Percentiles rank a stretch among this genome's conserved stretches.
Conservation (phyloP, 73 alveolate genomes). For the Paramecium tetraurelia region DNA sequence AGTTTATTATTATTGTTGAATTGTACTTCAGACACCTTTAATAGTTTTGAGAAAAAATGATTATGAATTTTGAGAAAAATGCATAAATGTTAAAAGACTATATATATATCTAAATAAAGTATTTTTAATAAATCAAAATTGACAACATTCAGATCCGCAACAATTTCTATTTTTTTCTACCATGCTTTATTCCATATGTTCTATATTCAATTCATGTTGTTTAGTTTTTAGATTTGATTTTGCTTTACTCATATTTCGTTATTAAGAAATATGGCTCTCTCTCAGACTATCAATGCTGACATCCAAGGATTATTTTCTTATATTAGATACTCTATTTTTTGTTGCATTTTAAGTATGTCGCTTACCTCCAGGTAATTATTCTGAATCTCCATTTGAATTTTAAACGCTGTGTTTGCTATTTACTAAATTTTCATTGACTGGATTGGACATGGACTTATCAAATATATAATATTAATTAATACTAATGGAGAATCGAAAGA, state of each 20-base stretch:
- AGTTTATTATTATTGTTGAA: too few relatives aligned
- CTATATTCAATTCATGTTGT: not conserved
- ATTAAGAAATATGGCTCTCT: not conserved
- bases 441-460: conserved; percentile 11
- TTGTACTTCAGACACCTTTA: not conserved
- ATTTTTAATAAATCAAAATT: not conserved
- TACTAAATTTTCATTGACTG: not conserved
- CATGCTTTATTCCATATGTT: not conserved
- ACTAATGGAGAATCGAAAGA: not conserved
- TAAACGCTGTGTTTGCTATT: not conserved
- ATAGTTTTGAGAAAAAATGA: too few relatives aligned
- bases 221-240: not conserved
- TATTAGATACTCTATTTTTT: not conserved
- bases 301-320: not conserved
- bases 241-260: not conserved
- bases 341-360: not conserved
- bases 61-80: too few relatives aligned
- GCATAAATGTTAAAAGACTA: too few relatives aligned
- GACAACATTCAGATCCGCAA: not conserved
- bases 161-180: conserved; percentile 4
- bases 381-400: not conserved
- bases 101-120: not conserved
- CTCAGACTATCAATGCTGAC: not conserved
- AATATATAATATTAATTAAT: not conserved
- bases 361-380: not conserved